Evolutionary conservation across 805 yeast species (phyloP).

Genomic region (Kuraishia ogatae): DNA sequence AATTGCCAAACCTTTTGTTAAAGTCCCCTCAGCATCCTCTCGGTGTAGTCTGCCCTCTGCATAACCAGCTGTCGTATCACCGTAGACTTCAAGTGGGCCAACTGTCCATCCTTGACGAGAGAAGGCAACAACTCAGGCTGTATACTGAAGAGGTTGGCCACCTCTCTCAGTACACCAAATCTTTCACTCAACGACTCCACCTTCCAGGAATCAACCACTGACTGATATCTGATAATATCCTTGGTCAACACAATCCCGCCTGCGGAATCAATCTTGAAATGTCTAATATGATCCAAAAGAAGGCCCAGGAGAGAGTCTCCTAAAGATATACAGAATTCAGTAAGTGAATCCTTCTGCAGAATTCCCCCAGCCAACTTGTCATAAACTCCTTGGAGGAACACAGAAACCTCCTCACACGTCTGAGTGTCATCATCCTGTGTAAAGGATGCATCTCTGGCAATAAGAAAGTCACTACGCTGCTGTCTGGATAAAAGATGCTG

Average conservation of each 20-base stretch:
- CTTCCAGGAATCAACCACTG: constrained; percentile 45
- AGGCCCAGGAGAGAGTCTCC: constrained; percentile 51
- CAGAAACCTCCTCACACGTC: constrained; percentile 57
- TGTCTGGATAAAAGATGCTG: constrained; percentile 50
- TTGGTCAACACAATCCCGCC: constrained; percentile 81
- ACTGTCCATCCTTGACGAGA: constrained; percentile 72
- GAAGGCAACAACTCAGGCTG: constrained; percentile 77
- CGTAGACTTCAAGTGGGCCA: constrained; percentile 54
- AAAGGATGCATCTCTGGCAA: constrained; percentile 22
- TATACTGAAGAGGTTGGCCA: constrained; percentile 78
- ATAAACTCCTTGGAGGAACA: constrained; percentile 22
- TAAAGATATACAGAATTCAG: constrained; percentile 25
- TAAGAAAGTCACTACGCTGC: constrained; percentile 61
- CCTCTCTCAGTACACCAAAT: constrained; percentile 67
- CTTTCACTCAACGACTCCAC: constrained; percentile 50
- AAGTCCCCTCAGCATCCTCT: constrained; percentile 26
- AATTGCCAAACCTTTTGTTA: constrained; percentile 5
- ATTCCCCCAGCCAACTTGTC: constrained; percentile 3
- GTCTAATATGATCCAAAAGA: constrained; percentile 64
- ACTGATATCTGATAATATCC: constrained; percentile 73
- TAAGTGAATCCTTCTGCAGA: constrained; percentile 31
- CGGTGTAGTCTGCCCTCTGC: constrained; percentile 63
- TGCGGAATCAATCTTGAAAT: constrained; percentile 64
- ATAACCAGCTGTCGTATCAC: constrained; percentile 58
- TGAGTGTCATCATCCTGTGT: constrained; percentile 52